Base-by-base conservation (phyloP, 495 filamentous ascomycete genomes). In the Annulohypoxylon stygium region DNA sequence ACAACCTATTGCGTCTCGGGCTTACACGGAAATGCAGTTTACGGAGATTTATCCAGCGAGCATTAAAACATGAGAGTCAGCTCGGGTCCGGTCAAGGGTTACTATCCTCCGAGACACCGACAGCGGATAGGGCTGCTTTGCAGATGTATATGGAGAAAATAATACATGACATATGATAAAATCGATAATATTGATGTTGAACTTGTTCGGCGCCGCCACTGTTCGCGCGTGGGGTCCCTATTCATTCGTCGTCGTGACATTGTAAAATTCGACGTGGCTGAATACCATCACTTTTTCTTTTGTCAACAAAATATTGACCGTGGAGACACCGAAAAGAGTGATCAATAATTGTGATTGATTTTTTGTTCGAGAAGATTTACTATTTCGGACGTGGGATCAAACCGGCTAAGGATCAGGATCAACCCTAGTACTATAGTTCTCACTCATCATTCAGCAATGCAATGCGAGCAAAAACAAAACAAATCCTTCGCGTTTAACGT, bases 1-100 rank as follows among this genome's bases (percentile, higher is more conserved):
- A 71, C 48, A 67, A 48, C 66, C 61, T 47, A 74, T 70, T 55
- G 64, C 64, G 47, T 63, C 60, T 65, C 72, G 67, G 72, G 67
- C 60, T 71, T 71, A 71, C 67, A 47, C 50, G 71, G 67, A 74
- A 70, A 70, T 70, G 63, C 58, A 58, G 18, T 64, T 18, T 23
- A 59, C 51, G 72, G 66, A 47, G 45, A 58, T 23, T 20, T 67
- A 70, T 67, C 51, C 58, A 63, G 57, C 71, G 50, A 70, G 41
- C 50, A 74, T 51, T 57, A 67, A 62, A 54, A 57, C 14, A 39
- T 41, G 37, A 65, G 12, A 16, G 43, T 51, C 39, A 60, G 63
- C 64, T 72, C 70, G 45, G 57, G 30, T 63, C 43, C 34, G 70
- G 70, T 33, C 41, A 64, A 64, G 64, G 59, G 47, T 48, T 72